Conservation (phyloP, 2,329 filamentous ascomycete species). For the Cyphellophora europaea region DNA sequence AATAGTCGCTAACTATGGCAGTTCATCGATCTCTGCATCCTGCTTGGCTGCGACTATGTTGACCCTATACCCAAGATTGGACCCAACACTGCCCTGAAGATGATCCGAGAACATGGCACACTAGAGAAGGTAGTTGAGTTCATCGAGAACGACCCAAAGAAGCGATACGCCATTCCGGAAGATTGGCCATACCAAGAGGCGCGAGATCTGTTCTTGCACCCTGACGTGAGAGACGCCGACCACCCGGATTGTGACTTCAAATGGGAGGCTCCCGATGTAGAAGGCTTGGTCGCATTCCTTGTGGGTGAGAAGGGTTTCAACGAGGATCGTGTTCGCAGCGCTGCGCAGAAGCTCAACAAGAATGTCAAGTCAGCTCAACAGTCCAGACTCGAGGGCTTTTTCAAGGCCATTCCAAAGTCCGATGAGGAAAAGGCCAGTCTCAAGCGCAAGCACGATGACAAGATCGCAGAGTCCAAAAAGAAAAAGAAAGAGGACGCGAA, state of each 20-base stretch:
- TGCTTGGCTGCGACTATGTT: constrained; percentile 95
- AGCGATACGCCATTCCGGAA: constrained; percentile 80
- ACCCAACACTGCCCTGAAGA: constrained; percentile 79
- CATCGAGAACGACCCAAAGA: constrained; percentile 65
- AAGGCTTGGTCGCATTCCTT: constrained; percentile 80
- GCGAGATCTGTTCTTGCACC: constrained; percentile 81
- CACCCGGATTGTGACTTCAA: constrained; percentile 91
- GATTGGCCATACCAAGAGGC: constrained; percentile 95
- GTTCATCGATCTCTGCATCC: constrained; percentile 96
- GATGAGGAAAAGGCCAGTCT: constrained; percentile 72
- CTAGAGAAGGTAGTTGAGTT: constrained; percentile 79
- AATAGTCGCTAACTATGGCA: constrained; percentile 33
- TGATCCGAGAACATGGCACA: constrained; percentile 84
- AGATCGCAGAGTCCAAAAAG: constrained; percentile 88
- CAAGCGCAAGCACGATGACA: constrained; percentile 91
- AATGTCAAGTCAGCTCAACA: constrained; percentile 87
- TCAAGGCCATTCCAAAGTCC: constrained; percentile 84
- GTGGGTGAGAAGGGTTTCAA: constrained; percentile 95
- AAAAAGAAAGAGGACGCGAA: constrained; percentile 90
- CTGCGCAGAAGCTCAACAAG: constrained; percentile 71
- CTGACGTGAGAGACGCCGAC: constrained; percentile 76
- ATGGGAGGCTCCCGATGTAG: constrained; percentile 88
- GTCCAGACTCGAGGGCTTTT: constrained; percentile 87
- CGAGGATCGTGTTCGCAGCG: constrained; percentile 81
- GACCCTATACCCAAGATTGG: constrained; percentile 94